Percentiles rank a stretch among this genome's conserved stretches.
Conservation (phyloP, 495 filamentous ascomycete genomes). For the Xylaria cubensis region DNA sequence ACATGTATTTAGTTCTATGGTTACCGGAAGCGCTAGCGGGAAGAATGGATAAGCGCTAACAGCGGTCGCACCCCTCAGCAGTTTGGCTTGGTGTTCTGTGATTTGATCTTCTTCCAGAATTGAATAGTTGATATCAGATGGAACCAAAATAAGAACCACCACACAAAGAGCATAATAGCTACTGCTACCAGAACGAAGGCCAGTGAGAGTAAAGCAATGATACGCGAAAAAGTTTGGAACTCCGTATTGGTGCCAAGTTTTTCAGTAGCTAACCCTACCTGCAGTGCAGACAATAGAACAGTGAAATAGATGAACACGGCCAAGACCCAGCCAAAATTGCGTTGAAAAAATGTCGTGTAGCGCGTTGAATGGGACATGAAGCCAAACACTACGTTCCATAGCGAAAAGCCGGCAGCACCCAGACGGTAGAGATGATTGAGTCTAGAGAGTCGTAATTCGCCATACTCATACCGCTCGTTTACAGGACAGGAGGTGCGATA, state of each 20-base stretch:
- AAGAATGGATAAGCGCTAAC: background rate
- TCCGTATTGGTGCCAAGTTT: conserved; percentile 37
- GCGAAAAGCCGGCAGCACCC: conserved; percentile 1
- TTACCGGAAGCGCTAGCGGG: background rate
- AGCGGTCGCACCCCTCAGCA: background rate
- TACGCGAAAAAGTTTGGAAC: conserved; percentile 47
- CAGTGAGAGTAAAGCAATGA: conserved; percentile 38
- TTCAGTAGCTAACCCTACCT: conserved; percentile 57
- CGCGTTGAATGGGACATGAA: conserved; percentile 24
- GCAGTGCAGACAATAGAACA: conserved; percentile 60
- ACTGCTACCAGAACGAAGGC: conserved; percentile 28
- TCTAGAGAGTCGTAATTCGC: conserved; percentile 48
- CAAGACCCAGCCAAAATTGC: conserved; percentile 52
- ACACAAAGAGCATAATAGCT: conserved; percentile 27
- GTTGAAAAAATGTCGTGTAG: conserved; percentile 44
- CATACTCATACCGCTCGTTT: conserved; percentile 46
- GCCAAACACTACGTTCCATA: conserved; percentile 16
- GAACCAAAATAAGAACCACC: conserved; percentile 30
- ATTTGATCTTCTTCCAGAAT: conserved; percentile 20
- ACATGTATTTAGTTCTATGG: no score
- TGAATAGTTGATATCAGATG: conserved; percentile 27
- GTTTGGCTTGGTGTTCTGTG: background rate
- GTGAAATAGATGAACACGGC: conserved; percentile 53
- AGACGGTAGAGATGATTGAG: conserved; percentile 32
- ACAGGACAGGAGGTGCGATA: background rate